phyloP scores from a whole-genome alignment of 768 basidiomycete genomes.

The Gloeopeniophorella convolvens region DNA sequence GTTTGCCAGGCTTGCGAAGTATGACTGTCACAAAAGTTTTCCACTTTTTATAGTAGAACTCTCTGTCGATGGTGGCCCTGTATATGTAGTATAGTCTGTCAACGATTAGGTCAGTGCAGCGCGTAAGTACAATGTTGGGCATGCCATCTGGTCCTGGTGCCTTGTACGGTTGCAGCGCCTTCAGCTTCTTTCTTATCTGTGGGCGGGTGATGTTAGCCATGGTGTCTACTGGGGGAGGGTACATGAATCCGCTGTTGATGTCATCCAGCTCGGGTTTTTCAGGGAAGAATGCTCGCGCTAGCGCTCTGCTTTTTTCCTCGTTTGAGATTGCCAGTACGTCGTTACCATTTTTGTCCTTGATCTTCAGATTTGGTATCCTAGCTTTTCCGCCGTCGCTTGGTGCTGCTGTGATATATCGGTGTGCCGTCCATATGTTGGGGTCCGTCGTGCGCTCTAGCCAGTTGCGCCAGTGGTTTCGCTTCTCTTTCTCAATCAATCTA shows the following conservation, averaged over 20 bases:
- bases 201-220: constrained; percentile 14
- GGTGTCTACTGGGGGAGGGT: not conserved
- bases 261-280: not conserved
- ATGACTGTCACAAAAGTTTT: constrained; percentile 10
- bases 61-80: constrained; percentile 8
- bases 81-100: constrained; percentile 19
- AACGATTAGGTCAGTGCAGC: constrained; percentile 11
- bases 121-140: constrained; percentile 22
- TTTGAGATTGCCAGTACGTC: constrained; percentile 13
- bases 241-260: constrained; percentile 1
- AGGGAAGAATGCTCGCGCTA: constrained; percentile 26
- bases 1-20: constrained; percentile 21
- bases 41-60: constrained; percentile 2
- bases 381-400: constrained; percentile 18
- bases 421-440: constrained; percentile 22
- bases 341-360: not conserved
- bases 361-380: constrained; percentile 20
- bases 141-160: constrained; percentile 23
- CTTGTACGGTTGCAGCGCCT: constrained; percentile 19
- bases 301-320: constrained; percentile 18
- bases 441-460: constrained; percentile 20
- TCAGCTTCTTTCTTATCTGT: constrained; percentile 10
- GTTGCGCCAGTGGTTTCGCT: constrained; percentile 24
- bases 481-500: constrained; percentile 9
- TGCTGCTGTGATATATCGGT: constrained; percentile 7